These are phyloP conservation scores for Ustilaginoidea virens DNA, from an alignment of 2,329 filamentous ascomycete genomes.

Conservation along the genomic window DNA sequence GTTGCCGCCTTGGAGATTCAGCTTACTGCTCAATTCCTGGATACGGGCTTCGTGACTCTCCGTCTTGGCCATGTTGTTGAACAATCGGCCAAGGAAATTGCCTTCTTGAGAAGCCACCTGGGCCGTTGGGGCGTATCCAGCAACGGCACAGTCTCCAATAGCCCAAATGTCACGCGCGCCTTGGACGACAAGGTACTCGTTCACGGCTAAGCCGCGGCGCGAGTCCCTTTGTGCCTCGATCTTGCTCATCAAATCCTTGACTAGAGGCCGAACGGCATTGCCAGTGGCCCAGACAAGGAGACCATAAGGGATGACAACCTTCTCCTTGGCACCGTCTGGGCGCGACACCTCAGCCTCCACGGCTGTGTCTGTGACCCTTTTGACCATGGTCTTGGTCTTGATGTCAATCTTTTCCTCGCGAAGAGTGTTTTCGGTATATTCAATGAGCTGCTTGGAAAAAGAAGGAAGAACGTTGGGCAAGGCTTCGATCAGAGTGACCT, in stretches of 20 bases:
- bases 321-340: conserved; percentile 71
- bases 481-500: conserved; percentile 93
- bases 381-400: conserved; percentile 97
- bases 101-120: conserved; percentile 96
- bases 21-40: conserved; percentile 44
- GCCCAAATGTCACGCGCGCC: conserved; percentile 96
- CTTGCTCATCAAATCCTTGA: conserved; percentile 81
- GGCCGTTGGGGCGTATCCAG: conserved; percentile 93
- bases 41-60: conserved; percentile 68
- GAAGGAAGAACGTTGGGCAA: conserved; percentile 92
- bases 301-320: conserved; percentile 77
- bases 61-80: conserved; percentile 98
- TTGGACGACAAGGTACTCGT: conserved; percentile 97
- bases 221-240: conserved; percentile 94
- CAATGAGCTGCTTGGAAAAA: conserved; percentile 98
- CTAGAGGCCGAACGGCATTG: conserved; percentile 78
- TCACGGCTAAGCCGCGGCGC: conserved; percentile 84
- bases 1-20: conserved; percentile 47
- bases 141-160: conserved; percentile 90
- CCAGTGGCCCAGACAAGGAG: conserved; percentile 97
- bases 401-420: conserved; percentile 98
- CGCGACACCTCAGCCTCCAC: conserved; percentile 79
- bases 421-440: conserved; percentile 98
- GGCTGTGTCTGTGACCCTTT: conserved; percentile 82
- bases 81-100: conserved; percentile 82